phyloP scores from a whole-genome alignment of 2,329 filamentous ascomycete species.

The Ascochyta koolunga region DNA sequence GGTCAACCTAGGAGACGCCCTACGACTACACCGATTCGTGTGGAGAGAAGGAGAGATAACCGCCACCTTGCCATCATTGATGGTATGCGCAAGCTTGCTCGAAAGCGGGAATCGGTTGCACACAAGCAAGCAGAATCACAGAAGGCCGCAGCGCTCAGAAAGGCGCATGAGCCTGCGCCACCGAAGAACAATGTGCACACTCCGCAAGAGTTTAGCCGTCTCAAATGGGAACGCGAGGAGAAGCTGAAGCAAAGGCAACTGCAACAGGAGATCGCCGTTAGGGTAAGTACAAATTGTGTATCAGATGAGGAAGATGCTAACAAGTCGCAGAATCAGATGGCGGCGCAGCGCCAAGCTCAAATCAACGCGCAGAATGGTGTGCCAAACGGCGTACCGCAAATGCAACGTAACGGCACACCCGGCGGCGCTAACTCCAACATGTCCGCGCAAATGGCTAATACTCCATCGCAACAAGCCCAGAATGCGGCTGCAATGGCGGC shows the following conservation, averaged over 20 bases:
- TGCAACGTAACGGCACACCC: conserved; percentile 51
- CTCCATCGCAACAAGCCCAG: conserved; percentile 37
- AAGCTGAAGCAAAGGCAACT: conserved; percentile 62
- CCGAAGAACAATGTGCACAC: conserved; percentile 69
- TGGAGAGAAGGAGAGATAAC: conserved; percentile 84
- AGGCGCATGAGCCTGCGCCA: conserved; percentile 73
- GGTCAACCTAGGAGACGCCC: conserved; percentile 64
- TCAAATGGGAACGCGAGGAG: conserved; percentile 87
- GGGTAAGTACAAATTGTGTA: conserved; percentile 46
- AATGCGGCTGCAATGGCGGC: conserved; percentile 42
- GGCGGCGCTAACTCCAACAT: conserved; percentile 39
- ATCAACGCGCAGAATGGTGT: conserved; percentile 48
- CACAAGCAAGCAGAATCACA: conserved; percentile 84
- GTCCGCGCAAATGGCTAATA: conserved; percentile 39
- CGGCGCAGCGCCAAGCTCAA: conserved; percentile 45
- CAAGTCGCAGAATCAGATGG: conserved; percentile 41
- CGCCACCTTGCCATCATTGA: conserved; percentile 89
- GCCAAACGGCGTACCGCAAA: conserved; percentile 46
- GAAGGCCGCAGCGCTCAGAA: conserved; percentile 77
- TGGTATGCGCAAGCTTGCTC: conserved; percentile 91
- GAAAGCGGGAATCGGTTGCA: conserved; percentile 83
- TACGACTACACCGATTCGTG: conserved; percentile 77
- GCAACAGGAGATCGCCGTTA: conserved; percentile 59
- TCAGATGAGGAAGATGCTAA: conserved; percentile 15
- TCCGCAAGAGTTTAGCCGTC: conserved; percentile 85